Evolutionary conservation across 768 basidiomycete genomes (phyloP), one percentile per base, ranked within the genome.

Genomic region (Daedalea quercina): DNA sequence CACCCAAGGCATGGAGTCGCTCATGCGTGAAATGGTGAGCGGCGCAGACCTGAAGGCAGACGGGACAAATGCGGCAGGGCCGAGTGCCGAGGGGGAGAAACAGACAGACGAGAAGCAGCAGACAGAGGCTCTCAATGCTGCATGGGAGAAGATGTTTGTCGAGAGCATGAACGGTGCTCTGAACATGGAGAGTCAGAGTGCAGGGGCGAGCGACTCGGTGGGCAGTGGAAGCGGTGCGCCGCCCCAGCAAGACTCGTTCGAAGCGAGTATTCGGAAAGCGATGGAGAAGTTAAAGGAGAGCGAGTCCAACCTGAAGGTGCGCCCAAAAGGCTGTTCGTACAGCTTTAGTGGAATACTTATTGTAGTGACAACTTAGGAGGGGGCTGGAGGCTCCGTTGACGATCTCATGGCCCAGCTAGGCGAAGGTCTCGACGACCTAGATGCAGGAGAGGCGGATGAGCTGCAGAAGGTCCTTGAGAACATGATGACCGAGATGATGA

Each of bases 401-500:
- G 68, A 76, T 2, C 65, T 90, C 13, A 69, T 90, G 20, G 65
- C 74, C 17, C 72, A 77, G 19, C 43, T 53, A 12, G 37, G 24
- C 26, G 52, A 47, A 8, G 34, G 44, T 9, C 41, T 43, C 25
- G 40, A 43, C 13, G 68, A 61, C 35, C 9, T 52, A 2, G 50
- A 50, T 8, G 67, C 65, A 3, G 74, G 60, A 1, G 71, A 69
- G 9, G 63, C 60, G 1, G 69, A 66, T 12, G 79, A 82, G 23
- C 63, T 93, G 12, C 78, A 85, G 41, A 79, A 75, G 0, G 70
- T 92, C 55, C 73, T 95, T 9, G 90, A 94, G 65, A 77, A 65
- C 23, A 87, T 94, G 80, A 90, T 92, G 88, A 70, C 76, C 20
- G 80, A 85, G 66, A 73, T 92, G 23, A 84, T 91, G 83, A 80